Evolutionary conservation across 2,329 filamentous ascomycete species (phyloP).

Genomic region (Alternaria solani): DNA sequence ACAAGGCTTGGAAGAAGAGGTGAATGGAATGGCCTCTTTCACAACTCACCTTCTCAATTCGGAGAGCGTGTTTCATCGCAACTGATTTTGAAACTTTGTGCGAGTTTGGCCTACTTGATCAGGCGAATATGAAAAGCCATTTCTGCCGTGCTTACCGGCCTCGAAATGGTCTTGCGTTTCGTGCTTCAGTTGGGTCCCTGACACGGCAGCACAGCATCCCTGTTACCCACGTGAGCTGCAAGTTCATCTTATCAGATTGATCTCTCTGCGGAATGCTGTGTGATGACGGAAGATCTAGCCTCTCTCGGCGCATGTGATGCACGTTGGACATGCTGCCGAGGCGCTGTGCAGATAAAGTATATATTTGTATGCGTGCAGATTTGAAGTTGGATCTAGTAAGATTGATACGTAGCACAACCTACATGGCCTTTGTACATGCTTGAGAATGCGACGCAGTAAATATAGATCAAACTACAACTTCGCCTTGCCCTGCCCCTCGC

Average conservation of each 20-base stretch:
- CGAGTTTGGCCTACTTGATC: constrained; percentile 19
- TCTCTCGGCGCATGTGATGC: constrained; percentile 15
- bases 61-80: constrained; percentile 16
- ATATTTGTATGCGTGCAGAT: background rate
- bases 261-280: background rate
- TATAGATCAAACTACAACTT: constrained; percentile 43
- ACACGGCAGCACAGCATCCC: background rate
- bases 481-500: constrained; percentile 57
- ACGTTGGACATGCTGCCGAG: background rate
- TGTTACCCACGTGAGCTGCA: constrained; percentile 10
- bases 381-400: background rate
- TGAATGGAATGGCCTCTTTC: background rate
- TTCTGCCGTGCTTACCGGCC: background rate
- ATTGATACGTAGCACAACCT: background rate
- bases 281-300: constrained; percentile 31
- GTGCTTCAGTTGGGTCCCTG: constrained; percentile 9
- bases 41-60: constrained; percentile 1
- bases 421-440: background rate
- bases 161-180: constrained; percentile 19
- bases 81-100: constrained; percentile 26
- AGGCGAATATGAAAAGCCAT: constrained; percentile 18
- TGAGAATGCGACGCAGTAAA: background rate
- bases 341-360: background rate
- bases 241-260: constrained; percentile 40
- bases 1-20: background rate